Conservation (phyloP, 2,329 filamentous ascomycete genomes). For the Neonectria neomacrospora region DNA sequence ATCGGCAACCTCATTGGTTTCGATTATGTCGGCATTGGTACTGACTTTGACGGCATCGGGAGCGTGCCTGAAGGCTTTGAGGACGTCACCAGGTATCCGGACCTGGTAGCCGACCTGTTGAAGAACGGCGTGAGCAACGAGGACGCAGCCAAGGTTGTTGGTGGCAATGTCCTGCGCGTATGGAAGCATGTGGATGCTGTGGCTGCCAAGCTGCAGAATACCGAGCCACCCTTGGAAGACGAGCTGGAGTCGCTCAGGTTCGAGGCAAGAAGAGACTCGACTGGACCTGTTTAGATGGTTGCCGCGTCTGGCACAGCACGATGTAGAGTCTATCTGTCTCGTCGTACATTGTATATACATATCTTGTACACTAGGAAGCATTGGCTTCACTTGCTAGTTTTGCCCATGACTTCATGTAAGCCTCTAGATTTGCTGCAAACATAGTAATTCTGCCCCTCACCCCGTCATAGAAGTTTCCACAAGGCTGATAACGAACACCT, state of each 20-base stretch:
- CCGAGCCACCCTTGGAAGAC: slow-evolving; percentile 64
- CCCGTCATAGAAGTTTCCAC: neutral
- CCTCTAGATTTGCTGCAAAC: slow-evolving; percentile 5
- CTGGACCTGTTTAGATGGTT: slow-evolving; percentile 12
- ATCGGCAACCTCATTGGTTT: slow-evolving; percentile 87
- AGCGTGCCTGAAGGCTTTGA: slow-evolving; percentile 78
- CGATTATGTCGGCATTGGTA: slow-evolving; percentile 87
- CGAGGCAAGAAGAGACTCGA: slow-evolving; percentile 17
- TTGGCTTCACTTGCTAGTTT: slow-evolving; percentile 15
- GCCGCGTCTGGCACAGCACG: slow-evolving; percentile 11
- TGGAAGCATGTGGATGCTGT: slow-evolving; percentile 83
- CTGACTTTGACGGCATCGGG: slow-evolving; percentile 86
- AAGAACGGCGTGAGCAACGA: slow-evolving; percentile 77
- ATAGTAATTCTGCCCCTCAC: neutral
- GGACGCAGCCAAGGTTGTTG: slow-evolving; percentile 80
- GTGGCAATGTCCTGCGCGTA: slow-evolving; percentile 84
- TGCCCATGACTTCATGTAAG: slow-evolving; percentile 12
- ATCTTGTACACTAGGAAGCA: slow-evolving; percentile 45
- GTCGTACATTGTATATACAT: slow-evolving; percentile 48
- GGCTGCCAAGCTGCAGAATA: slow-evolving; percentile 71
- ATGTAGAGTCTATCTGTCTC: slow-evolving; percentile 33
- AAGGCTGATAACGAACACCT: neutral
- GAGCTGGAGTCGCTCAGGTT: slow-evolving; percentile 46
- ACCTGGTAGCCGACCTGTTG: slow-evolving; percentile 80
- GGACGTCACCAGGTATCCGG: slow-evolving; percentile 86